These are phyloP conservation scores for Ogataea saltuana DNA, from an alignment of 805 yeast species.

Conservation along the genomic window DNA sequence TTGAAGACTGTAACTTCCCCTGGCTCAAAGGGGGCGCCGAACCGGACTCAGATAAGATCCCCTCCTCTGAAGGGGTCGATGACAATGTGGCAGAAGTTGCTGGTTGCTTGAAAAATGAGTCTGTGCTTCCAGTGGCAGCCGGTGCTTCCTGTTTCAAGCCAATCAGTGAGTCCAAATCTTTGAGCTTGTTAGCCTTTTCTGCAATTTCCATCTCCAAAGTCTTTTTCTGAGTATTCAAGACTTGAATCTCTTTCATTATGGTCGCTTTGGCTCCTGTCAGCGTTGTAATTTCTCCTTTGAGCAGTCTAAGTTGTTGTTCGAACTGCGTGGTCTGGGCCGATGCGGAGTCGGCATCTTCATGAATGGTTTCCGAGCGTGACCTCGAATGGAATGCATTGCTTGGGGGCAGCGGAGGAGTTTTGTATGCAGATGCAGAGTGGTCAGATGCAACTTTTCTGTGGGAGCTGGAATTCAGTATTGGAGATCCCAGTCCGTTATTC, in stretches of 20 bases:
- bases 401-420: conserved; percentile 48
- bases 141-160: conserved; percentile 6
- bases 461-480: not conserved
- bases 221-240: conserved; percentile 48
- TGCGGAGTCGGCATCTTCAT: conserved; percentile 31
- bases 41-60: not conserved
- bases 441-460: conserved; percentile 32
- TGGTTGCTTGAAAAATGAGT: conserved; percentile 14
- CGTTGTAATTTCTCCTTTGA: conserved; percentile 43
- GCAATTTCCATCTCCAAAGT: conserved; percentile 47
- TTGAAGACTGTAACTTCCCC: conserved; percentile 2
- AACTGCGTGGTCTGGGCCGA: conserved; percentile 31
- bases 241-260: conserved; percentile 51
- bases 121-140: conserved; percentile 8
- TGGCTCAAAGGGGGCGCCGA: not conserved
- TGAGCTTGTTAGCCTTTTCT: conserved; percentile 22
- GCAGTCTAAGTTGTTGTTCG: conserved; percentile 41
- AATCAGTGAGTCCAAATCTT: conserved; percentile 15
- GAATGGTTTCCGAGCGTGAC: conserved; percentile 46
- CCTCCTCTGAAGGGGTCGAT: conserved; percentile 14
- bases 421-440: conserved; percentile 36
- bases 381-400: conserved; percentile 38
- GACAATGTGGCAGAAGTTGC: conserved; percentile 12
- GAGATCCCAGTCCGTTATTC: conserved; percentile 7
- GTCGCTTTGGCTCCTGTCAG: conserved; percentile 43